Evolutionary conservation across 345 rosid genomes (phyloP), one percentile per base, ranked within the genome.

Genomic region (Clausena lansium): DNA sequence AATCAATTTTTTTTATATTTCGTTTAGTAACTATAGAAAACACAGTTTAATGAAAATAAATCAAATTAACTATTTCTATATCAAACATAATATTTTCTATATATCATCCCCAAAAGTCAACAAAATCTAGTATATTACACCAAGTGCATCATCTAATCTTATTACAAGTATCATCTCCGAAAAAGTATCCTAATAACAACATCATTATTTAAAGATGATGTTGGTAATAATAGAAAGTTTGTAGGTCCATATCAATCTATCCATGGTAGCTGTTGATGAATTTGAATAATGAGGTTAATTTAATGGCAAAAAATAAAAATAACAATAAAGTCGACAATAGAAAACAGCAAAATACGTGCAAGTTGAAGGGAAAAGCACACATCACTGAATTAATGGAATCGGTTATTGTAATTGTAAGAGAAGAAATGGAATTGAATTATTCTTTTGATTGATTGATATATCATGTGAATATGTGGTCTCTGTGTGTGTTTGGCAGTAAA

Each of bases 371-470:
- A 28, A 61, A 7, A 61, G 45, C 15, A 28, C 6, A 39, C 36
- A 60, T 24, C 28, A 28, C 0, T 59, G 27, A 22, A 38, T 67
- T 20, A 7, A 45, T 61, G 77, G 75, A 32, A 45, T 69, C 77
- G 62, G 76, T 55, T 83, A 76, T 62, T 68, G 83, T 39, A 65
- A 72, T 50, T 50, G 55, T 15, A 50, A 50, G 80, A 77, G 77
- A 81, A 71, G 74, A 76, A 66, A 77, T 35, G 50, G 33, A 52
- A 55, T 5, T 15, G 35, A 71, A 19, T 35, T 41, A 11, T 41
- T 41, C 47, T 41, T 41, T 41, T 41, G 47, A 41, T 3, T 45
- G 55, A 50, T 50, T 50, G 55, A 50, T 50, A 14, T 5, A 57
- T 77, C 74, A 32, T 72, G 80, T 41, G 74, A 70, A 24, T 13